Evolutionary conservation across 78 protist species (phyloP).

Genomic region (Dictyostelium intermedium): DNA sequence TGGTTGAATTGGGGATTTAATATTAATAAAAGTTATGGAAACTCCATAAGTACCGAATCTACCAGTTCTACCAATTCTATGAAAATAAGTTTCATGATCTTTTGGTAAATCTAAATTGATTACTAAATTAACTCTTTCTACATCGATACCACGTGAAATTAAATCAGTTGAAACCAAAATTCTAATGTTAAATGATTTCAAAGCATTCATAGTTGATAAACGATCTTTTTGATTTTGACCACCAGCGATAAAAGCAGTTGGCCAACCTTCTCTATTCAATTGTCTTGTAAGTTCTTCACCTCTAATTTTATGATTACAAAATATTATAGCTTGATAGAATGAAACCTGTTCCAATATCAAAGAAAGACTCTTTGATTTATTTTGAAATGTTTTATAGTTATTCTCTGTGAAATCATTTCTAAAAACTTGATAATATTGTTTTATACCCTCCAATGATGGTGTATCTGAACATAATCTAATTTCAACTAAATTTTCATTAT

Average conservation of each 20-base stretch:
- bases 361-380: neutral
- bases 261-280: slow-evolving; percentile 49
- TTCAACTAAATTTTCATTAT: neutral
- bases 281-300: slow-evolving; percentile 37
- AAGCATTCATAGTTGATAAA: slow-evolving; percentile 41
- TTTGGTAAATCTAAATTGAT: slow-evolving; percentile 97
- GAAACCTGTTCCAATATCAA: slow-evolving; percentile 30
- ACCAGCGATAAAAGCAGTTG: slow-evolving; percentile 43
- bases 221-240: slow-evolving; percentile 46
- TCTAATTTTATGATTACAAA: slow-evolving; percentile 21
- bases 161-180: slow-evolving; percentile 79
- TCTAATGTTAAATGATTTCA: slow-evolving; percentile 91
- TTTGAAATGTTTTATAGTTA: slow-evolving; percentile 11
- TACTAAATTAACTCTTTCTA: slow-evolving; percentile 95
- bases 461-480: slow-evolving; percentile 45
- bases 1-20: neutral
- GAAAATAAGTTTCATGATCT: slow-evolving; percentile 94
- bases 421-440: slow-evolving; percentile 53
- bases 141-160: slow-evolving; percentile 95
- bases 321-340: slow-evolving; percentile 66
- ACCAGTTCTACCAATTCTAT: slow-evolving; percentile 98
- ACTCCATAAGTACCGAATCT: slow-evolving; percentile 97
- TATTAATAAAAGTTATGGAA: slow-evolving; percentile 89
- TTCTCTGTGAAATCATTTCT: neutral
- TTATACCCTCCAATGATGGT: slow-evolving; percentile 52